Conservation (phyloP, 2,329 filamentous ascomycete species). For the Apiospora kogelbergensis region DNA sequence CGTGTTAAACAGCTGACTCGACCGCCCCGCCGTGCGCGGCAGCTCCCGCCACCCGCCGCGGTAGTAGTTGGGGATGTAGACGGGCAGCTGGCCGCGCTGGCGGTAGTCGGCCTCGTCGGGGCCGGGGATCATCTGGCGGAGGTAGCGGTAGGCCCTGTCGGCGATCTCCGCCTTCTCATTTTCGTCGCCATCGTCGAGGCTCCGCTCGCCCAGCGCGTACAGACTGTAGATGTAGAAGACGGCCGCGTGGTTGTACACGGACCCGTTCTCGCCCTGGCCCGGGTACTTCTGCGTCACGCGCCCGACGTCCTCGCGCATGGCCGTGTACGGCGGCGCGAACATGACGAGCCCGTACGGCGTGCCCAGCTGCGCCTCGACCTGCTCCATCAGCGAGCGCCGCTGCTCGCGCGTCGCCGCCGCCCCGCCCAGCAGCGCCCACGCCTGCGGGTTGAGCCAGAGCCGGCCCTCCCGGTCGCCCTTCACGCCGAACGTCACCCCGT, state of each 20-base stretch:
- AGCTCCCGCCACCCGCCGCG: slow-evolving; percentile 48
- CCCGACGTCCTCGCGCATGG: slow-evolving; percentile 58
- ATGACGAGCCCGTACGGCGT: slow-evolving; percentile 56
- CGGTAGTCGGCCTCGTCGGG: slow-evolving; percentile 50
- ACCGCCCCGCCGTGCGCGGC: slow-evolving; percentile 53
- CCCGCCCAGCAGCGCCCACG: slow-evolving; percentile 55
- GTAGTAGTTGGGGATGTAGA: slow-evolving; percentile 61
- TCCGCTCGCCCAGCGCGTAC: slow-evolving; percentile 34
- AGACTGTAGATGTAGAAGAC: slow-evolving; percentile 55
- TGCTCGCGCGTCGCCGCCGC: slow-evolving; percentile 42
- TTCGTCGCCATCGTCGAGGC: neutral
- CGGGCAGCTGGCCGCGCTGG: slow-evolving; percentile 54
- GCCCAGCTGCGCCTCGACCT: slow-evolving; percentile 50
- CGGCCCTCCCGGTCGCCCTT: slow-evolving; percentile 51
- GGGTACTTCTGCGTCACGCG: slow-evolving; percentile 59
- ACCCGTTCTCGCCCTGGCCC: slow-evolving; percentile 57
- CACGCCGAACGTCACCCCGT: slow-evolving; percentile 51
- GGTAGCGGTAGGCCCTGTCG: slow-evolving; percentile 49
- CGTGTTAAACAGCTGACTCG: slow-evolving; percentile 59
- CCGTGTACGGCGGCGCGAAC: slow-evolving; percentile 54
- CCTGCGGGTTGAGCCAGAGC: slow-evolving; percentile 59
- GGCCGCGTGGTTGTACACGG: slow-evolving; percentile 58
- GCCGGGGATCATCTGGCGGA: slow-evolving; percentile 55
- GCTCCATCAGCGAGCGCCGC: slow-evolving; percentile 43
- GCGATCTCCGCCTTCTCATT: slow-evolving; percentile 29